Evolutionary conservation across 129 eudicot genomes (phyloP), one percentile per base, ranked within the genome.

Genomic region (Centaurea solstitialis): DNA sequence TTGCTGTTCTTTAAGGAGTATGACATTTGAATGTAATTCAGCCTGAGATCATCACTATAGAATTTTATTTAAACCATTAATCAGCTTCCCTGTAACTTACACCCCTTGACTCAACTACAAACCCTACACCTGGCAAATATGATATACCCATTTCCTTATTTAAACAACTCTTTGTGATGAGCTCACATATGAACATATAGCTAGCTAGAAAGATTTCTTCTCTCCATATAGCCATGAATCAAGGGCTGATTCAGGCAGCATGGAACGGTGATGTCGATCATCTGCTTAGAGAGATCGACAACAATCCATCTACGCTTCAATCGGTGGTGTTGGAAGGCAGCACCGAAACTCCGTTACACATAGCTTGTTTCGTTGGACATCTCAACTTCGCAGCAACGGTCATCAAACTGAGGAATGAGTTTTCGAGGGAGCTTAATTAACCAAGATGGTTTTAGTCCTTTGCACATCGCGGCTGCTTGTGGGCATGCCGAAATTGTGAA

Each of bases 391-490:
- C 73, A 17, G 61, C 39, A 9, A 87, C 82, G 28, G 5, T 89
- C 17, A 13, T 86, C 5, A 78, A 70, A 39, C 40, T 81, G 66
- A 75, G 71, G 76, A 75, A 59, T 0, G 81, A 75, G 11, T 82
- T 89, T 33, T 67, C 59, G 0, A 28, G 4, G 15, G 88, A 87
- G 70, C 73, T 87, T 37, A 86, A 89, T 87, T 37, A 86, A 89
- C 71, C 83, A 79, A 50, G 85, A 87, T 3, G 92, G 93, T 21
- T 77, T 73, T 35, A 83, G 88, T 41, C 90, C 97, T 0, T 22
- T 88, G 45, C 92, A 89, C 78, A 80, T 89, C 8, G 97, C 97
- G 0, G 81, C 91, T 0, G 90, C 89, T 30, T 79, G 65, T 79
- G 92, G 97, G 20, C 72, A 82, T 82, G 26, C 24, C 33, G 89